Evolutionary conservation across 169 alveolate species (phyloP).

Genomic region (Plasmodium cynomolgi): DNA sequence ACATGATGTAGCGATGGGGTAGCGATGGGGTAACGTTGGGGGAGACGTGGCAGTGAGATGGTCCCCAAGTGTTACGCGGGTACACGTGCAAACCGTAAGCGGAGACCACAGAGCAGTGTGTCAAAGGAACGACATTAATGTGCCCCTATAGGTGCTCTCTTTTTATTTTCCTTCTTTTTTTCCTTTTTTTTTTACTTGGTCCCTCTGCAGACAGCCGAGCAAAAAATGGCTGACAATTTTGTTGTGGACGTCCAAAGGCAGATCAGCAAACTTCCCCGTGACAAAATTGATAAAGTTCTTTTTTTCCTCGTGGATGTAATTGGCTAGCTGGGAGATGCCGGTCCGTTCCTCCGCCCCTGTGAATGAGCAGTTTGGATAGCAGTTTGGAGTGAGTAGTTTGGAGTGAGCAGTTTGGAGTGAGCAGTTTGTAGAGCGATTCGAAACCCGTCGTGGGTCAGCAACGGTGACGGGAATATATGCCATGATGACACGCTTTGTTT

Average conservation of each 20-base stretch:
- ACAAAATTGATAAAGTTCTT: constrained; percentile 26
- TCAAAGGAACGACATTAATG: not conserved
- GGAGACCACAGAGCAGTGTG: not conserved
- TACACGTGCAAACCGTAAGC: not conserved
- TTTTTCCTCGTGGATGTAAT: constrained; percentile 55
- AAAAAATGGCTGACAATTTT: constrained; percentile 44
- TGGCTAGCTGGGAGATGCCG: constrained; percentile 14
- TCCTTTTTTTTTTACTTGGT: constrained; percentile 1
- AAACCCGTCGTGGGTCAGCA: not conserved
- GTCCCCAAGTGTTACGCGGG: not conserved
- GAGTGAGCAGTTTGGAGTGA: not conserved
- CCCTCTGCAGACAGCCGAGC: constrained; percentile 36
- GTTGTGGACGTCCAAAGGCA: constrained; percentile 36
- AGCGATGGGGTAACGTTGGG: not conserved
- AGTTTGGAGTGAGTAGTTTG: no score
- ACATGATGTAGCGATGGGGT: no score
- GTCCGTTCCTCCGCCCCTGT: constrained; percentile 31
- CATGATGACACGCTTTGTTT: not conserved
- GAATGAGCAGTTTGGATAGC: not conserved
- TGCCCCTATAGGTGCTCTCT: not conserved
- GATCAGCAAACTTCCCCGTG: constrained; percentile 18
- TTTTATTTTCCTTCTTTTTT: not conserved
- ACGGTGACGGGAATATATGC: not conserved
- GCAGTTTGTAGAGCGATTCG: not conserved
- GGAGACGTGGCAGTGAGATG: no score